Conservation (phyloP, 108 stramenopile genomes). For the Bacterosira constricta region DNA sequence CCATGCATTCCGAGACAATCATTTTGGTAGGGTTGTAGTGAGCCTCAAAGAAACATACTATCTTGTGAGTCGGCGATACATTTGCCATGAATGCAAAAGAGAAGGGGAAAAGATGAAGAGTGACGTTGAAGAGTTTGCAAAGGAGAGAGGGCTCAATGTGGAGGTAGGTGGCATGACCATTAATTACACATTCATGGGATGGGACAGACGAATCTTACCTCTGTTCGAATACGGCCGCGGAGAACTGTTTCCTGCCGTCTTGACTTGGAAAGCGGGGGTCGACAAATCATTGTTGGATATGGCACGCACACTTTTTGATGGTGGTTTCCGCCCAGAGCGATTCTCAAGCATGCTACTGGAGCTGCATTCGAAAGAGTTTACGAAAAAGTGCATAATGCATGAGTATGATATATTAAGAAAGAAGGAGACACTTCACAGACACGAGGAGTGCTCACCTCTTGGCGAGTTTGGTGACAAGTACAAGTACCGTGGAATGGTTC, state of each 20-base stretch:
- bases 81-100: constrained; percentile 15
- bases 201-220: constrained; percentile 4
- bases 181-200: constrained; percentile 35
- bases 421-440: no score
- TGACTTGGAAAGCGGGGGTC: constrained; percentile 29
- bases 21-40: constrained; percentile 20
- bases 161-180: background rate
- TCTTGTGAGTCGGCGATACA: constrained; percentile 9
- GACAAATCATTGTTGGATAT: constrained; percentile 27
- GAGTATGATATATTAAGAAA: constrained; percentile 12
- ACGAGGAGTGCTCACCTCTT: no score
- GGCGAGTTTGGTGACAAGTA: no score
- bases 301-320: constrained; percentile 43
- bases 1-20: constrained; percentile 27
- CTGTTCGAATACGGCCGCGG: constrained; percentile 21
- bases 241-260: constrained; percentile 32
- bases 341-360: constrained; percentile 31
- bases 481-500: no score
- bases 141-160: background rate
- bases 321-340: constrained; percentile 12
- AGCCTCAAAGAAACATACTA: constrained; percentile 27
- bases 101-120: background rate
- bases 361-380: constrained; percentile 18
- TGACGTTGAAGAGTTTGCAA: background rate
- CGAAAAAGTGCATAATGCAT: background rate